phyloP scores from a whole-genome alignment of 148 eudicot species.

The Rhododendron griersonianum region DNA sequence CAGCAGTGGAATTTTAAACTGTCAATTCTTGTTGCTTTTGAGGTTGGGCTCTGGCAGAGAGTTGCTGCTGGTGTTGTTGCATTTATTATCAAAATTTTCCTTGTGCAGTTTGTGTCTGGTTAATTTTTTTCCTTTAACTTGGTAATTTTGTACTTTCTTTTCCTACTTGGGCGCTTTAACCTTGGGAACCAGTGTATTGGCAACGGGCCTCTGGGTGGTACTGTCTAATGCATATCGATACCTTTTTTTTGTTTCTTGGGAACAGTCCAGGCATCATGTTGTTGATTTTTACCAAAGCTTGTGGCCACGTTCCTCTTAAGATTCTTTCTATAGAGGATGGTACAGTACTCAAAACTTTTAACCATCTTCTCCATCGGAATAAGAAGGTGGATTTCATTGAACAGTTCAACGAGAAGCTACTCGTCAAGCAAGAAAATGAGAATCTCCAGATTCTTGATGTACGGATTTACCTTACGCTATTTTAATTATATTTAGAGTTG shows the following conservation, averaged over 20 bases:
- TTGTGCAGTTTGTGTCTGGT: background rate
- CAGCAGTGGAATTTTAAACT: background rate
- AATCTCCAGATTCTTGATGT: conserved; percentile 97
- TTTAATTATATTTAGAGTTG: background rate
- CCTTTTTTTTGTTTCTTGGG: background rate
- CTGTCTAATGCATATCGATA: background rate
- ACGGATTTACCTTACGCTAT: conserved; percentile 17
- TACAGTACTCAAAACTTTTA: conserved; percentile 86
- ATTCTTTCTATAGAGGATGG: conserved; percentile 98
- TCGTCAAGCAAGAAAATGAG: conserved; percentile 95
- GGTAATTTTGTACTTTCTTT: background rate
- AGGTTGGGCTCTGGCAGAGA: background rate
- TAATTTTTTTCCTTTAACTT: background rate
- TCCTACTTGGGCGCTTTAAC: background rate
- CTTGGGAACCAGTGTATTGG: background rate
- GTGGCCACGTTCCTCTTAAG: conserved; percentile 82
- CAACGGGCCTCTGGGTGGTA: background rate
- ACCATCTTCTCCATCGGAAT: conserved; percentile 84
- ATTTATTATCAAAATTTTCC: background rate
- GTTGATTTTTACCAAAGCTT: conserved; percentile 67
- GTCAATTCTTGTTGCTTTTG: background rate
- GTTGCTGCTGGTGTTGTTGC: background rate
- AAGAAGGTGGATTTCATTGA: conserved; percentile 98
- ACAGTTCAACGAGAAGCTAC: conserved; percentile 97
- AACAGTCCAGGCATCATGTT: conserved; percentile 98